Evolutionary conservation across 768 basidiomycete species (phyloP).

Genomic region (Boletus reticuloceps): DNA sequence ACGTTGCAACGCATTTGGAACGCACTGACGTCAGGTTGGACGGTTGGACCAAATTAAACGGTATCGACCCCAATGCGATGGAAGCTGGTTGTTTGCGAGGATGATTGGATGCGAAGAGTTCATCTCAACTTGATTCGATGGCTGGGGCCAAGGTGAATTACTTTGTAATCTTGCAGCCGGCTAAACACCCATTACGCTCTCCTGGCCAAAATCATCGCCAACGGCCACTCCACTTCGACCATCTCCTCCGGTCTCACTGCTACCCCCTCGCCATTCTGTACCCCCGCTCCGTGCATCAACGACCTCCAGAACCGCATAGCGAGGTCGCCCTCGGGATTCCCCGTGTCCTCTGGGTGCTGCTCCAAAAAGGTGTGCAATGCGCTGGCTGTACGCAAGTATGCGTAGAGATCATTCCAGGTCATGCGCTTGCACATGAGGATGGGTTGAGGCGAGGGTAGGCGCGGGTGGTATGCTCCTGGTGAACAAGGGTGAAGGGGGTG

Average conservation of each 20-base stretch:
- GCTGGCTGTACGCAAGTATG: slow-evolving; percentile 71
- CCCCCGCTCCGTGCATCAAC: slow-evolving; percentile 41
- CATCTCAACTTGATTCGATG: too few species aligned
- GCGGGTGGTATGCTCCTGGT: slow-evolving; percentile 41
- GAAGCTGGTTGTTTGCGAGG: too few species aligned
- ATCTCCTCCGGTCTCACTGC: slow-evolving; percentile 17
- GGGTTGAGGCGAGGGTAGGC: slow-evolving; percentile 31
- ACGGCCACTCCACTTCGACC: slow-evolving; percentile 43
- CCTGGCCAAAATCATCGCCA: slow-evolving; percentile 32
- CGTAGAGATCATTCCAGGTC: slow-evolving; percentile 64
- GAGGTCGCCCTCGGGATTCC: slow-evolving; percentile 55
- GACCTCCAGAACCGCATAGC: slow-evolving; percentile 59
- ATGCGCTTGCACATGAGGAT: slow-evolving; percentile 59
- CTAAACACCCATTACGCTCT: slow-evolving; percentile 1
- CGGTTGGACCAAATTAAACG: too few species aligned
- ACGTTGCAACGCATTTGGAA: too few species aligned
- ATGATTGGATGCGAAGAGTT: too few species aligned
- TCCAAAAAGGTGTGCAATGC: slow-evolving; percentile 68
- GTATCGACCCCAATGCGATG: too few species aligned
- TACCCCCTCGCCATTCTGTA: slow-evolving; percentile 17
- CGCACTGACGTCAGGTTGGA: too few species aligned
- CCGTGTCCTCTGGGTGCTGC: slow-evolving; percentile 54
- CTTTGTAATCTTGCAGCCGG: too few species aligned
- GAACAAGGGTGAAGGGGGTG: neutral
- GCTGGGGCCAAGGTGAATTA: too few species aligned